Conservation (phyloP, 1,284 basidiomycete species). For the Athelia sp. region DNA sequence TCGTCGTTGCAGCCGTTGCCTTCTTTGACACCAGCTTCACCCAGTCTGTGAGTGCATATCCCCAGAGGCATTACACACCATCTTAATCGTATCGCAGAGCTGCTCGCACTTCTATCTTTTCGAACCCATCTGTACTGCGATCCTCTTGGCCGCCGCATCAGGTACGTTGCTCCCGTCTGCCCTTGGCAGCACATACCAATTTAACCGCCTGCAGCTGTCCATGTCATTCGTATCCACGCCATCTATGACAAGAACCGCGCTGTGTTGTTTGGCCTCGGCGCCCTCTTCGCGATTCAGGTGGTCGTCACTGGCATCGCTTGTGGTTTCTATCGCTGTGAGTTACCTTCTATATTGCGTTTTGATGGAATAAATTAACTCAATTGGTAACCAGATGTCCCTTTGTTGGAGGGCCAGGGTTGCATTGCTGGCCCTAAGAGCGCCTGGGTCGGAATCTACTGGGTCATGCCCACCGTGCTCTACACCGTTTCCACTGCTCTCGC, state of each 20-base stretch:
- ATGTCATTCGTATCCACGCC: constrained; percentile 70
- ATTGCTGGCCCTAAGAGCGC: constrained; percentile 72
- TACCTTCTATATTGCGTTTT: constrained; percentile 24
- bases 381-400: constrained; percentile 48
- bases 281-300: constrained; percentile 59
- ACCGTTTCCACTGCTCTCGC: constrained; percentile 62
- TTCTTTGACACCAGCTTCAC: constrained; percentile 74
- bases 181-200: constrained; percentile 4
- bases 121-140: constrained; percentile 76
- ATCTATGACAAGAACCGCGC: constrained; percentile 62
- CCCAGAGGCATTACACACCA: no score
- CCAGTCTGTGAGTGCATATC: constrained; percentile 35
- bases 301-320: constrained; percentile 65
- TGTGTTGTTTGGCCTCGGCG: constrained; percentile 50
- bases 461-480: constrained; percentile 68
- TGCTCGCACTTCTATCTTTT: constrained; percentile 75
- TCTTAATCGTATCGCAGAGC: constrained; percentile 29
- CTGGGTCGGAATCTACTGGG: constrained; percentile 83
- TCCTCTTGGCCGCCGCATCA: constrained; percentile 69
- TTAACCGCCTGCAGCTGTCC: constrained; percentile 41
- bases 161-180: constrained; percentile 25
- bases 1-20: constrained; percentile 51
- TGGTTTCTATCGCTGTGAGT: constrained; percentile 68
- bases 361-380: no score
- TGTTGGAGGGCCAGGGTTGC: constrained; percentile 68